Base-by-base conservation (phyloP, 2,329 filamentous ascomycete genomes). In the Stachybotrys elegans region DNA sequence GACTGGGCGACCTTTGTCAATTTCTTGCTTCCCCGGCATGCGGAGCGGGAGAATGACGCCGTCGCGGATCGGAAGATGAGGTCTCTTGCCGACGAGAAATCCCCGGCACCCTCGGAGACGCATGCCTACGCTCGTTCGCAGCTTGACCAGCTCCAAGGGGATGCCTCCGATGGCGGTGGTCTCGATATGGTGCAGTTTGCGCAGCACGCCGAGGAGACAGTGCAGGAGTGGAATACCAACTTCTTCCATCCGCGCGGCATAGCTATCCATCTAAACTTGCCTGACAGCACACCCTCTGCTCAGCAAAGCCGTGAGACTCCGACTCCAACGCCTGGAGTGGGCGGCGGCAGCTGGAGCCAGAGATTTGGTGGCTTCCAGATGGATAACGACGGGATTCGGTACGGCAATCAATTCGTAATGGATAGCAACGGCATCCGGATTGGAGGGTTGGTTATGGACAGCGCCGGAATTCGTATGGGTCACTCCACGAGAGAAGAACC, bases 1-100 rank as follows among this genome's bases (percentile, higher is more conserved):
- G 78, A 83, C 54, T 83, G 79, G 79, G 67, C 70, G 27, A 80
- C 78, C 0, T 82, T 83, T 57, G 51, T 78, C 37, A 80, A 80
- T 51, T 74, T 73, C 47, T 57, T 82, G 14, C 56, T 81, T 19
- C 77, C 79, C 0, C 61, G 73, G 43, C 69, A 76, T 54, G 60
- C 64, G 5, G 58, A 62, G 1, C 54, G 57, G 14, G 58, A 61
- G 16, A 80, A 78, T 51, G 69, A 71, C 19, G 64, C 66, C 39
- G 53, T 78, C 16, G 58, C 73, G 14, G 70, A 76, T 48, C 67
- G 73, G 43, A 79, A 80, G 52, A 49, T 73, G 22, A 63, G 65
- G 22, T 65, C 64, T 0, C 72, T 78, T 44, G 60, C 58, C 5
- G n/a, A n/a, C n/a, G n/a, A n/a, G n/a, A n/a, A n/a, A n/a, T n/a